These are phyloP conservation scores for Prunus campanulata DNA, from an alignment of 306 rosid species.

Conservation along the genomic window DNA sequence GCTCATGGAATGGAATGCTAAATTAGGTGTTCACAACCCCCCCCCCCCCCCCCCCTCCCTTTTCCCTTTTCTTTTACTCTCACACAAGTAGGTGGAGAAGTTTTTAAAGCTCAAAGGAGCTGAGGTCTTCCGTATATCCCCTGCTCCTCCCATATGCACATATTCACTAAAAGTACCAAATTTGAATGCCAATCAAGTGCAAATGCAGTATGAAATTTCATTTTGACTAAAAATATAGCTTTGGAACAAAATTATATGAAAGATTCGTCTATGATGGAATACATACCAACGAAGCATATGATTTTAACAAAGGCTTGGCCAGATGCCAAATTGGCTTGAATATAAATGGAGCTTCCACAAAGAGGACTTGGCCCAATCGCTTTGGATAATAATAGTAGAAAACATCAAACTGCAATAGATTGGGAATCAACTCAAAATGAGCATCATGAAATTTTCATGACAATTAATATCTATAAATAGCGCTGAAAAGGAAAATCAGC, in stretches of 20 bases:
- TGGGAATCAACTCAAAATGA: slow-evolving; percentile 8
- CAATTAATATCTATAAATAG: background rate
- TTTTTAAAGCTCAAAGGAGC: background rate
- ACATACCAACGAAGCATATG: slow-evolving; percentile 83
- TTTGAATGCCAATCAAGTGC: background rate
- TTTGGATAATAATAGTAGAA: slow-evolving; percentile 83
- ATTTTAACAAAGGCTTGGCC: slow-evolving; percentile 71
- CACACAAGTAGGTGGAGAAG: background rate
- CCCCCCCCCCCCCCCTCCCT: too few relatives aligned
- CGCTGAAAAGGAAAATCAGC: background rate
- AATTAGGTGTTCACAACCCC: background rate
- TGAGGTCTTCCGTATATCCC: background rate
- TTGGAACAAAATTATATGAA: background rate
- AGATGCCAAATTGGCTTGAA: slow-evolving; percentile 89
- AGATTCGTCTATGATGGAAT: slow-evolving; percentile 1
- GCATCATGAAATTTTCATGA: background rate
- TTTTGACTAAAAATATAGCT: background rate
- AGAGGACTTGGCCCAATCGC: slow-evolving; percentile 74
- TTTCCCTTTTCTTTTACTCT: background rate
- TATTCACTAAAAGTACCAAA: background rate
- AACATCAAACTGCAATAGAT: slow-evolving; percentile 70
- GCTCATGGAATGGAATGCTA: background rate
- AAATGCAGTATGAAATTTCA: background rate
- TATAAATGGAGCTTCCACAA: slow-evolving; percentile 84
- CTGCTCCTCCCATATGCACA: background rate